Percentiles rank a stretch among this genome's conserved stretches.
phyloP scores from a whole-genome alignment of 805 yeast species.

The Torulaspora indica region DNA sequence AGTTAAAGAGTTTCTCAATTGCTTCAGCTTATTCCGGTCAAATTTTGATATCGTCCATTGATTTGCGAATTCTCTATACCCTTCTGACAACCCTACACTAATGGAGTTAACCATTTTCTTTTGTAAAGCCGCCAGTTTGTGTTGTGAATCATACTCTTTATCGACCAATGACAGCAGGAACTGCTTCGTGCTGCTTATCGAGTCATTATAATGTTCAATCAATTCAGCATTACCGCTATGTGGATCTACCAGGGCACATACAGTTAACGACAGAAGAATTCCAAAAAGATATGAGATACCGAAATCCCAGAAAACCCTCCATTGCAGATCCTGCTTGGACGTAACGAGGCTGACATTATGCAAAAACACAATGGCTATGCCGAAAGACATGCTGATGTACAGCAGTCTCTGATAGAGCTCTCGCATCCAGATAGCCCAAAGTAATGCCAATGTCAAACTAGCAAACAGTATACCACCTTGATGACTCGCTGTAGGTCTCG shows the following conservation, averaged over 20 bases:
- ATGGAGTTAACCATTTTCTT: conserved; percentile 33
- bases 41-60: conserved; percentile 39
- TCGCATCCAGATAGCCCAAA: conserved; percentile 41
- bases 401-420: conserved; percentile 40
- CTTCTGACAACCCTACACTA: conserved; percentile 37
- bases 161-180: conserved; percentile 28
- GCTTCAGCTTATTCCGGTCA: conserved; percentile 32
- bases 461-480: conserved; percentile 46
- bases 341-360: conserved; percentile 28
- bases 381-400: conserved; percentile 38
- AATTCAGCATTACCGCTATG: conserved; percentile 39
- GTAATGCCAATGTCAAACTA: conserved; percentile 39
- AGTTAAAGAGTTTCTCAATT: conserved; percentile 43
- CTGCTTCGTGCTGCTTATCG: conserved; percentile 25
- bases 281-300: conserved; percentile 46
- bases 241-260: conserved; percentile 39
- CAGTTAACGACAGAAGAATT: conserved; percentile 35
- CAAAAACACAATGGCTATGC: conserved; percentile 38
- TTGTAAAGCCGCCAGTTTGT: conserved; percentile 23
- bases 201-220: conserved; percentile 24
- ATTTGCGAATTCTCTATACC: conserved; percentile 42
- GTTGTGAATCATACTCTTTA: conserved; percentile 12
- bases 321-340: conserved; percentile 22
- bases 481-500: conserved; percentile 39
- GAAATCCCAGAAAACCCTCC: conserved; percentile 40